Percentiles rank a stretch among this genome's conserved stretches.
Evolutionary conservation across 441 rosid species (phyloP).

Genomic region (Bocquillonia castaneifolia): DNA sequence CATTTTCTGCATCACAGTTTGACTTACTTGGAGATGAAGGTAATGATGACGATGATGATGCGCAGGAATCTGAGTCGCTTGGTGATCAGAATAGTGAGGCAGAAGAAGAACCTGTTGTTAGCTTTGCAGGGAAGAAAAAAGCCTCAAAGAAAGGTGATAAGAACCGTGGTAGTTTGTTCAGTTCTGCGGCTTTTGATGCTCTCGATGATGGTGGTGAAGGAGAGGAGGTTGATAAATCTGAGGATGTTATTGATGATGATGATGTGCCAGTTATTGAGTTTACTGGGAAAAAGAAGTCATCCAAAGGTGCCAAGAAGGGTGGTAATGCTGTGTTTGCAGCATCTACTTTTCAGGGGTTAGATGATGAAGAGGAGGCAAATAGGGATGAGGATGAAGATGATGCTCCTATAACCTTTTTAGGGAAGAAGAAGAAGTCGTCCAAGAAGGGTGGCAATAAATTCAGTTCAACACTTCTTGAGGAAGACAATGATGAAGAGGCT

Average conservation of each 20-base stretch:
- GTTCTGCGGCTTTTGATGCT: slow-evolving; percentile 51
- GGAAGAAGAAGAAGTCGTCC: slow-evolving; percentile 77
- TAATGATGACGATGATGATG: slow-evolving; percentile 33
- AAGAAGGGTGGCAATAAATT: slow-evolving; percentile 47
- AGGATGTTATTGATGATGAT: slow-evolving; percentile 31
- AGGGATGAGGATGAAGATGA: slow-evolving; percentile 48
- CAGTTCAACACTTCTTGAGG: slow-evolving; percentile 50
- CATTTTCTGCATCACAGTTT: slow-evolving; percentile 38
- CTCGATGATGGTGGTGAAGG: slow-evolving; percentile 51
- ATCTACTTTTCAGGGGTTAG: slow-evolving; percentile 32
- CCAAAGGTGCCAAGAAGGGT: slow-evolving; percentile 45
- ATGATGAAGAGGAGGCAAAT: slow-evolving; percentile 30
- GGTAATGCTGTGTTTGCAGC: slow-evolving; percentile 24
- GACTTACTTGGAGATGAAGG: slow-evolving; percentile 55
- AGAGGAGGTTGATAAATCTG: slow-evolving; percentile 31
- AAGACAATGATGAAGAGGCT: slow-evolving; percentile 40
- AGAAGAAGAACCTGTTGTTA: slow-evolving; percentile 40
- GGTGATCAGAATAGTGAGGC: slow-evolving; percentile 36
- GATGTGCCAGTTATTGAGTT: slow-evolving; percentile 34
- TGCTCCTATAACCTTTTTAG: slow-evolving; percentile 46
- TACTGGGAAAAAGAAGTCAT: slow-evolving; percentile 52
- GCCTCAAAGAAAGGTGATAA: slow-evolving; percentile 40
- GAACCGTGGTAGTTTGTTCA: slow-evolving; percentile 37
- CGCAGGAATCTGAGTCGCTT: slow-evolving; percentile 25
- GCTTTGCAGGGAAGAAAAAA: slow-evolving; percentile 49